Percentiles rank a stretch among this genome's conserved stretches.
Conservation (phyloP, 345 rosid genomes). For the Gossypium mustelinum region DNA sequence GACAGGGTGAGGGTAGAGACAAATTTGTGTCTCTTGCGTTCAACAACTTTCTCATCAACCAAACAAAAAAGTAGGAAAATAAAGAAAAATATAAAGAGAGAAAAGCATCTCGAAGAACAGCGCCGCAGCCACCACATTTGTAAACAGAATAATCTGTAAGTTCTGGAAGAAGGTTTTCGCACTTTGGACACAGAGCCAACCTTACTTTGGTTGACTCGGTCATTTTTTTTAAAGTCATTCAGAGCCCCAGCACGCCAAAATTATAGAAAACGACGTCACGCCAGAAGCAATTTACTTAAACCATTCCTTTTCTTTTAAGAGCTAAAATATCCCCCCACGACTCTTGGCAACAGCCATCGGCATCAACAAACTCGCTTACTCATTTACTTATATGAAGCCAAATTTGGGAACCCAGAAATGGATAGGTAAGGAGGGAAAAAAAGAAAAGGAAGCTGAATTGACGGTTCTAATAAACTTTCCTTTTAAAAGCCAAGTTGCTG, state of each 20-base stretch:
- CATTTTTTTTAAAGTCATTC: slow-evolving; percentile 28
- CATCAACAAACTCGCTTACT: background rate
- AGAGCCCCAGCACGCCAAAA: too few species aligned
- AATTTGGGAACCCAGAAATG: background rate
- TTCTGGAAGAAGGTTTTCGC: slow-evolving; percentile 81
- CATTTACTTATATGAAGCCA: background rate
- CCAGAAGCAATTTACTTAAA: background rate
- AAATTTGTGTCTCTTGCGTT: background rate
- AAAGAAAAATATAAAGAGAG: background rate
- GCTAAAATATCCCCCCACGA: background rate
- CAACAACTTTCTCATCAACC: slow-evolving; percentile 10
- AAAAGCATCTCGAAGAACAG: slow-evolving; percentile 75
- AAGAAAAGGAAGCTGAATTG: background rate
- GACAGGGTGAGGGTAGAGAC: too few species aligned
- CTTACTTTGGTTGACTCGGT: slow-evolving; percentile 56
- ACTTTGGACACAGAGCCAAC: slow-evolving; percentile 88
- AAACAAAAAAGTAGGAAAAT: slow-evolving; percentile 12
- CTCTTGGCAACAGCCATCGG: background rate
- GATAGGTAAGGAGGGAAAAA: background rate
- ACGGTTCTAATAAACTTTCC: background rate
- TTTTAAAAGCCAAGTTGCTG: background rate
- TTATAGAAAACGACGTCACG: slow-evolving; percentile 17
- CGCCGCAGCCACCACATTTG: slow-evolving; percentile 87
- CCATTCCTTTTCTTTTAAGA: background rate
- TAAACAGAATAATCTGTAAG: slow-evolving; percentile 67